Percentiles rank a stretch among this genome's conserved stretches.
phyloP scores from a whole-genome alignment of 345 rosid species.

The Murraya paniculata region DNA sequence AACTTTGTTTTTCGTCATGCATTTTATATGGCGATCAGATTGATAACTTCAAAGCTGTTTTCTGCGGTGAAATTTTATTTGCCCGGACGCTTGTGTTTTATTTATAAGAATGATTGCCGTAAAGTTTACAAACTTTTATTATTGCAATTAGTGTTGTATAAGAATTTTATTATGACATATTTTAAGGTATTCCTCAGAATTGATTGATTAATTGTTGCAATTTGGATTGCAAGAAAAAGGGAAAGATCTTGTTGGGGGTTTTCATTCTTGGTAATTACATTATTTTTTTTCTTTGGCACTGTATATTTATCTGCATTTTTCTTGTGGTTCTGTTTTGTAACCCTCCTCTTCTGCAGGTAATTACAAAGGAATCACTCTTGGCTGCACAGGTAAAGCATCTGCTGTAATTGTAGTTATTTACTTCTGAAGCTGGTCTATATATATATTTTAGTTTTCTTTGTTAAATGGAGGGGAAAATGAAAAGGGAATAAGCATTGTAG shows the following conservation, averaged over 20 bases:
- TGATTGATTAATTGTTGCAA: background rate
- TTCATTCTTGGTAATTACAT: background rate
- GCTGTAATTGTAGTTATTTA: background rate
- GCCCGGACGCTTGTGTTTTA: too few species aligned
- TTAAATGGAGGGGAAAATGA: background rate
- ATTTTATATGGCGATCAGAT: background rate
- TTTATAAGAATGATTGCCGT: background rate
- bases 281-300: background rate
- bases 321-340: background rate
- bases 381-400: constrained; percentile 35
- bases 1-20: background rate
- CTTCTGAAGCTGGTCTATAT: background rate
- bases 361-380: constrained; percentile 38
- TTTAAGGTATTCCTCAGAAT: too few species aligned
- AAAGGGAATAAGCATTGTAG: background rate
- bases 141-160: background rate
- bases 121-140: background rate
- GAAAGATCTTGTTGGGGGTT: background rate
- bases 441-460: background rate
- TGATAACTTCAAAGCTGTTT: background rate
- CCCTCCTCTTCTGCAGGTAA: constrained; percentile 26
- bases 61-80: too few species aligned
- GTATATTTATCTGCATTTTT: constrained; percentile 1
- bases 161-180: too few species aligned
- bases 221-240: background rate